Base-by-base conservation (phyloP, 345 rosid genomes). In the Eucalyptus polyanthemos region DNA sequence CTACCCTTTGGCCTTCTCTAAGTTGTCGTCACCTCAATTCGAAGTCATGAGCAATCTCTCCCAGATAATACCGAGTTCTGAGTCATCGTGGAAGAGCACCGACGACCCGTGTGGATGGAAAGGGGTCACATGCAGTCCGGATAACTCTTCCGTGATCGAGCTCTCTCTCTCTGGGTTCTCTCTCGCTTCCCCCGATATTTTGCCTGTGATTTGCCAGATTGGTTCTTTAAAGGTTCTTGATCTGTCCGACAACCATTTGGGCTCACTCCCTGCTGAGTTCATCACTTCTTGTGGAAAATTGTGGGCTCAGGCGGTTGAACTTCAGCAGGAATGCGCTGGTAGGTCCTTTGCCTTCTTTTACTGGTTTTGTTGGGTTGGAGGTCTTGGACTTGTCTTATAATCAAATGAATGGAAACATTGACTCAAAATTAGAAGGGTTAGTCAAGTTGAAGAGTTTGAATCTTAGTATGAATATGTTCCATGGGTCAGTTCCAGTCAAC, bases 301-400 rank as follows among this genome's bases (percentile, higher is more conserved):
- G 80, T 17, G 56, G 92, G 76, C 89, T 96, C 24, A 93, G 88
- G 92, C 22, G 67, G 88, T 89, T 97, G 91, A 94, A 96, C 90
- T 92, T 96, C 90, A 95, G 97, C 89, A 86, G 2, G 31, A 97
- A 96, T 92, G 29, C 6, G 42, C 86, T 96, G 89, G 86, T 1
- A 88, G 93, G 89, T 92, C 50, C 91, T 89, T 91, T 92, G 91
- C 97, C 96, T 89, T 40, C 72, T 90, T 95, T 96, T 88, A 51
- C 53, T 40, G 90, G 91, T 29, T 96, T 96, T 89, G 69, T 31
- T 80, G 94, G 92, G 87, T 92, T 97, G 86, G 94, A 94, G 86
- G 49, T 49, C 86, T 90, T 97, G 88, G 99, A 97, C 91, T 89
- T 97, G 87, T 93, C 99, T 90, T 11, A 62, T 92, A 96, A 97